phyloP scores from a whole-genome alignment of 2,329 filamentous ascomycete genomes.

The Arthrinium phaeospermum region DNA sequence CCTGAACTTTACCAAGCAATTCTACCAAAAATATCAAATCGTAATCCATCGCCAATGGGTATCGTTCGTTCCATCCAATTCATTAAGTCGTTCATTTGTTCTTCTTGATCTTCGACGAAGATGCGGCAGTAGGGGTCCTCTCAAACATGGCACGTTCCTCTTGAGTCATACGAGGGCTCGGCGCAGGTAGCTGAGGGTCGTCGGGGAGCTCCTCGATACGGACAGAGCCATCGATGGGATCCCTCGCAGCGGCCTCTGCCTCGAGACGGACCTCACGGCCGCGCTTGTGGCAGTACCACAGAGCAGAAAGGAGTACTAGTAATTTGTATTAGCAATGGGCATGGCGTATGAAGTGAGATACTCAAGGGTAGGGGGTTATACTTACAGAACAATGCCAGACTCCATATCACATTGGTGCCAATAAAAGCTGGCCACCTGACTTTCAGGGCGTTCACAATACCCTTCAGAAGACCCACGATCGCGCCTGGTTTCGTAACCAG shows the following conservation, averaged over 20 bases:
- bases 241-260: constrained; percentile 48
- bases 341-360: background rate
- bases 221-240: constrained; percentile 43
- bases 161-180: background rate
- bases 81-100: constrained; percentile 14
- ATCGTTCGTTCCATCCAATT: constrained; percentile 14
- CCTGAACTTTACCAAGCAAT: background rate
- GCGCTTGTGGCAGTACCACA: constrained; percentile 98
- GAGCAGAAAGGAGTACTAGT: constrained; percentile 83
- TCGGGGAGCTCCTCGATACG: constrained; percentile 58
- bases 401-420: constrained; percentile 91
- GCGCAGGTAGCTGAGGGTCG: constrained; percentile 48
- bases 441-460: constrained; percentile 89
- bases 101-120: constrained; percentile 14
- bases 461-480: constrained; percentile 80
- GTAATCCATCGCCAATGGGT: constrained; percentile 8
- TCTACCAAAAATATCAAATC: background rate
- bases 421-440: constrained; percentile 88
- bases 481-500: constrained; percentile 87
- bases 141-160: background rate
- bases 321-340: background rate
- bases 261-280: constrained; percentile 84
- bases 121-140: background rate
- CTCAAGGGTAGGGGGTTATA: constrained; percentile 28
- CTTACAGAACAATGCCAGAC: constrained; percentile 84